These are phyloP conservation scores for Omphalea diandra DNA, from an alignment of 441 rosid species.

Conservation along the genomic window DNA sequence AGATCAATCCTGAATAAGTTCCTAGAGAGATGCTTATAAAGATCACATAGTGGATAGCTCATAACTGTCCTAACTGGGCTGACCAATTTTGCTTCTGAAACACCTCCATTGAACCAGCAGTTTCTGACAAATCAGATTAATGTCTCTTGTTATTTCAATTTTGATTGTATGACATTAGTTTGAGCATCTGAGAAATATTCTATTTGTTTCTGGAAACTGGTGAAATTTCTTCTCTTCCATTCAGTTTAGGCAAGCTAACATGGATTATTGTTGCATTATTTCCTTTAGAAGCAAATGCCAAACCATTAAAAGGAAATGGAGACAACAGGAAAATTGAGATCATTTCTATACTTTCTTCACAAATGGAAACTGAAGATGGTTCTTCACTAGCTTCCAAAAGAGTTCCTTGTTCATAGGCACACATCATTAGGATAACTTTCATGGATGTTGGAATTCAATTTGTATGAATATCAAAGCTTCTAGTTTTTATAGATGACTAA, in stretches of 20 bases:
- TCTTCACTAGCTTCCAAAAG: neutral
- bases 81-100: neutral
- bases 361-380: neutral
- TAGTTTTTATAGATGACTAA: neutral
- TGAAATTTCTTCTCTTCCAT: neutral
- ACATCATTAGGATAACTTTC: neutral
- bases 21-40: neutral
- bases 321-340: neutral
- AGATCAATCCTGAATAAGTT: no score
- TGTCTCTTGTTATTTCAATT: neutral
- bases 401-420: neutral
- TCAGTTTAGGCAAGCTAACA: neutral
- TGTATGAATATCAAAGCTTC: neutral
- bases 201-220: neutral
- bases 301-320: neutral
- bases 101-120: neutral
- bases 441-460: neutral
- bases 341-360: neutral
- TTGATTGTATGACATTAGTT: neutral
- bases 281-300: neutral
- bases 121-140: neutral
- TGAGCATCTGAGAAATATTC: neutral
- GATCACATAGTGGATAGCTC: neutral
- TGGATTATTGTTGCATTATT: neutral
- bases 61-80: neutral